Percentiles rank a stretch among this genome's conserved stretches.
phyloP scores from a whole-genome alignment of 345 rosid species.

The Syzygium grande region DNA sequence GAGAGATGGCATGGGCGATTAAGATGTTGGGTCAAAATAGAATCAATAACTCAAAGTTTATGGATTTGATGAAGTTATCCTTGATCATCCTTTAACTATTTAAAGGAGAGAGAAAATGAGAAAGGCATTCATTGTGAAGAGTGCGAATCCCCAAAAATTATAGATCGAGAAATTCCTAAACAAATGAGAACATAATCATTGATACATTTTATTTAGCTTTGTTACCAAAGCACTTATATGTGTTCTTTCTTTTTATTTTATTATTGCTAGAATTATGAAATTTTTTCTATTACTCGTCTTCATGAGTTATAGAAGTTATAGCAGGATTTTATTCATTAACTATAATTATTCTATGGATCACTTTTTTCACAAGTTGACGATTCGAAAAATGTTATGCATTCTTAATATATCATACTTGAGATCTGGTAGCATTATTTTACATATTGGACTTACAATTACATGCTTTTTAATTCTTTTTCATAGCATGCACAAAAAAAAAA shows the following conservation, averaged over 20 bases:
- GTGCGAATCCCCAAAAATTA: neutral
- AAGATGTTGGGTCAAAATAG: neutral
- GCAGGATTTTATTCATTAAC: neutral
- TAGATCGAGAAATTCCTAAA: neutral
- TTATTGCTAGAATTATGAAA: neutral
- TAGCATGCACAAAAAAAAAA: neutral
- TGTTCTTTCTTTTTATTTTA: neutral
- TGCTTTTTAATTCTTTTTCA: neutral
- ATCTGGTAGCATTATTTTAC: neutral
- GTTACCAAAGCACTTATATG: neutral
- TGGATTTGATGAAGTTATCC: neutral
- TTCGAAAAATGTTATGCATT: neutral
- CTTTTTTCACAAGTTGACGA: neutral
- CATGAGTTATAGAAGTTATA: neutral
- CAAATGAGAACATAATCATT: neutral
- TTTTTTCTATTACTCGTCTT: neutral
- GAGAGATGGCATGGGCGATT: rapidly evolving
- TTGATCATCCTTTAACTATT: neutral
- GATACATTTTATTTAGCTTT: neutral
- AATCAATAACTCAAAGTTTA: neutral
- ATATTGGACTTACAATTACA: neutral
- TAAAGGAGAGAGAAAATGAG: neutral
- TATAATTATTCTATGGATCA: neutral
- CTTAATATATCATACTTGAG: neutral
- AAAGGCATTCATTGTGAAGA: neutral